Conservation (phyloP, 306 rosid species). For the Prinsepia uniflora region DNA sequence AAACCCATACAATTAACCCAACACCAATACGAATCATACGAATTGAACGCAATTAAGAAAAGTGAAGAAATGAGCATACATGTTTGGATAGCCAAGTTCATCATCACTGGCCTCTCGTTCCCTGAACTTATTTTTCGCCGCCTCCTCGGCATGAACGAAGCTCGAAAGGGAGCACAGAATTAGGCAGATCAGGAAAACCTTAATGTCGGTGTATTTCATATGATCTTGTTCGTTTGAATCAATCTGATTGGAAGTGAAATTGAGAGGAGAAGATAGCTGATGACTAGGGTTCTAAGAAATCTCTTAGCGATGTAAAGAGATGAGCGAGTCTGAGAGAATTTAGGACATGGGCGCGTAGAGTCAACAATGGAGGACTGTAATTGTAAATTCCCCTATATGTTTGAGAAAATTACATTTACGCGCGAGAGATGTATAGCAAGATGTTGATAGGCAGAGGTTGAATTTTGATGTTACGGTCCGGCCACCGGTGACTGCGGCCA, state of each 20-base stretch:
- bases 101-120: constrained; percentile 92
- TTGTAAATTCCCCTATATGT: neutral
- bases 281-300: neutral
- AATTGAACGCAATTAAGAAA: neutral
- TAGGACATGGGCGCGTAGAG: neutral
- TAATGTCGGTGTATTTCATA: constrained; percentile 50
- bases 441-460: neutral
- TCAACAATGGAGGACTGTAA: constrained; percentile 10
- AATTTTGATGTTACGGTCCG: neutral
- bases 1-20: neutral
- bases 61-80: constrained; percentile 39
- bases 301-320: neutral
- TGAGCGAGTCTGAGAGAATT: neutral
- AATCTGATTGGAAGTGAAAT: neutral
- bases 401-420: neutral
- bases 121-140: constrained; percentile 62
- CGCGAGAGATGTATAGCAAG: neutral
- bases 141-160: constrained; percentile 45
- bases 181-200: constrained; percentile 39
- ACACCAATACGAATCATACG: constrained; percentile 5
- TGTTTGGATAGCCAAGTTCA: constrained; percentile 66
- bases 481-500: neutral
- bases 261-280: neutral
- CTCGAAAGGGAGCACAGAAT: constrained; percentile 35
- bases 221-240: constrained; percentile 17